Percentiles rank a stretch among this genome's conserved stretches.
phyloP scores from a whole-genome alignment of 2,329 filamentous ascomycete species.

The Verticillium zaregamsianum region DNA sequence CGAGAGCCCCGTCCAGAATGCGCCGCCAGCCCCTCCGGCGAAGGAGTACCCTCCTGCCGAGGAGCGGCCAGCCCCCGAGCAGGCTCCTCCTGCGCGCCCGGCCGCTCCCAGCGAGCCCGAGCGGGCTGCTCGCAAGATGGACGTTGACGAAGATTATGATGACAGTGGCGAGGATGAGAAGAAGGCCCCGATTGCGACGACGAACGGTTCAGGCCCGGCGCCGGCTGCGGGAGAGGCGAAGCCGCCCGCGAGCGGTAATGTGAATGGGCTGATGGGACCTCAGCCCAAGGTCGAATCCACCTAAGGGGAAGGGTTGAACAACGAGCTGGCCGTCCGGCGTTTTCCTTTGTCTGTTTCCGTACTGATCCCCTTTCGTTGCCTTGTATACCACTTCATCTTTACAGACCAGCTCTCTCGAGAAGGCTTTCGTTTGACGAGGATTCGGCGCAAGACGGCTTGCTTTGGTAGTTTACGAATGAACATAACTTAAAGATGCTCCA shows the following conservation, averaged over 20 bases:
- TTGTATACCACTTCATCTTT: constrained; percentile 15
- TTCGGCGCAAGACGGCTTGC: background rate
- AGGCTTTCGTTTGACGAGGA: background rate
- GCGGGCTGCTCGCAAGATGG: constrained; percentile 85
- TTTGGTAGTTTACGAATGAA: background rate
- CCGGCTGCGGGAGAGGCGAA: constrained; percentile 50
- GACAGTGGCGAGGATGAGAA: constrained; percentile 87
- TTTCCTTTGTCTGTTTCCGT: constrained; percentile 10
- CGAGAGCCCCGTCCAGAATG: constrained; percentile 30
- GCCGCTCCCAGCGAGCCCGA: constrained; percentile 67
- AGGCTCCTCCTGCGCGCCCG: constrained; percentile 38
- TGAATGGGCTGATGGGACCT: constrained; percentile 44
- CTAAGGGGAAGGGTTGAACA: constrained; percentile 1
- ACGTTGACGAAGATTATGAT: constrained; percentile 96
- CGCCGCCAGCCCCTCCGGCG: constrained; percentile 25
- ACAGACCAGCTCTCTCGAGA: background rate
- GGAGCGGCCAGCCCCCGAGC: constrained; percentile 51
- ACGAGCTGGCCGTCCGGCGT: background rate
- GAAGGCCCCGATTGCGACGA: constrained; percentile 39
- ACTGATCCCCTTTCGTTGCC: constrained; percentile 6
- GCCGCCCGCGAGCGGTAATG: constrained; percentile 42
- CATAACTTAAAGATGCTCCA: background rate
- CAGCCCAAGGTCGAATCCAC: constrained; percentile 42
- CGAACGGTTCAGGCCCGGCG: constrained; percentile 38
- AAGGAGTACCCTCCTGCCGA: constrained; percentile 53